These are phyloP conservation scores for Gracilaria caudata DNA, from an alignment of 23 red algal genomes.

Conservation along the genomic window DNA sequence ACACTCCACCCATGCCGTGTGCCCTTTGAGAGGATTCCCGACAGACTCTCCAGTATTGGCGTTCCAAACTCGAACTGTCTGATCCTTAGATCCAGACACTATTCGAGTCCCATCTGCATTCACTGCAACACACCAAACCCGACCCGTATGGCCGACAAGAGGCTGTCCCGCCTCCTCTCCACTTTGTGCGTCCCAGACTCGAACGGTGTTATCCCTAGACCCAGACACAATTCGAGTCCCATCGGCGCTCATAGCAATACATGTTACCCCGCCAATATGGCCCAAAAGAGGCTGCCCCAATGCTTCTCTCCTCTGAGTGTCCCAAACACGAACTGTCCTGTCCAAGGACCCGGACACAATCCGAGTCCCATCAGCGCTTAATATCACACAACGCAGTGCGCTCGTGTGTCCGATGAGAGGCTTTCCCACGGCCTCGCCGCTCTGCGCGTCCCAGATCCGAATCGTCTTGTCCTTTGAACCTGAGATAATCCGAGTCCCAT, in stretches of 20 bases:
- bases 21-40: constrained; percentile 2
- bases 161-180: background rate
- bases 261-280: background rate
- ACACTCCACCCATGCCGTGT: background rate
- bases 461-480: background rate
- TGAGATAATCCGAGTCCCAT: background rate
- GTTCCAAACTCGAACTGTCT: constrained; percentile 11
- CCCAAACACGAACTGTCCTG: too few species aligned
- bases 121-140: background rate
- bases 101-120: constrained; percentile 5
- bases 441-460: background rate
- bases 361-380: too few species aligned
- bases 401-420: constrained; percentile 1
- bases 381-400: background rate
- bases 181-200: constrained; percentile 13
- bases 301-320: background rate
- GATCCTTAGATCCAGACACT: constrained; percentile 25
- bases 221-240: constrained; percentile 15
- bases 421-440: background rate
- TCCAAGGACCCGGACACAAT: too few species aligned
- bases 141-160: background rate
- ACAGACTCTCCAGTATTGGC: background rate
- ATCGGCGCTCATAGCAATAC: constrained; percentile 3
- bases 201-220: constrained; percentile 13
- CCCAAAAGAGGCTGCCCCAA: background rate